Base-by-base conservation (phyloP, 179 eudicot genomes). In the Gypsophila paniculata region DNA sequence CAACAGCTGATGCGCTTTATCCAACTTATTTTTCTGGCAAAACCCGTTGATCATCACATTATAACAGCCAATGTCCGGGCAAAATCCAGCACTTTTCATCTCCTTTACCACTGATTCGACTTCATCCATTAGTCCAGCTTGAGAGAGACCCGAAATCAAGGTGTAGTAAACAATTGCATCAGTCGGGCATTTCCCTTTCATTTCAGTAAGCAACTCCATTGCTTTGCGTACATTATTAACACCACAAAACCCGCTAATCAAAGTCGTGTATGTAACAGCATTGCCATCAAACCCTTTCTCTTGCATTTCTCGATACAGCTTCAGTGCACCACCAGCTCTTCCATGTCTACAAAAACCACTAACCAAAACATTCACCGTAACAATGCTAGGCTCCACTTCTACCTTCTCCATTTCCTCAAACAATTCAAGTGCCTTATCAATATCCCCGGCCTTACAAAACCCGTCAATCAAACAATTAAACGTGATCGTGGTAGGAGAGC, bases 391-490 rank as follows among this genome's bases (percentile, higher is more conserved):
- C 48, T 57, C 57, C 48, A 89, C 79, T 6, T 85, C 88, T 54
- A 82, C 85, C 49, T 66, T 69, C 21, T 69, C 79, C 97, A 94
- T 91, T 74, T 48, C 75, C 74, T 85, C 77, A 71, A 87, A 86
- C 63, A 91, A 81, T 78, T 87, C 87, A 2, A 65, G 79, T 0
- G 90, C 75, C 72, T 17, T 85, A 13, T 86, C 94, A 23, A 88
- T 73, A 62, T 89, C 90, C 46, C 91, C 89, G 4, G 76, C 83
- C 81, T 86, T 90, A 74, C 89, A 90, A 68, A 87, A 85, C 26
- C 97, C 93, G 72, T 91, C 87, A 68, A 94, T 88, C 69, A 94
- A 59, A 70, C 90, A 85, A 52, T 94, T 94, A 60, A 79, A 91
- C 1, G 99, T 94, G 29, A 72, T 72, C 4, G 80, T 72, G 55